Conservation (phyloP, 2,329 filamentous ascomycete genomes). For the Cytospora schulzeri region DNA sequence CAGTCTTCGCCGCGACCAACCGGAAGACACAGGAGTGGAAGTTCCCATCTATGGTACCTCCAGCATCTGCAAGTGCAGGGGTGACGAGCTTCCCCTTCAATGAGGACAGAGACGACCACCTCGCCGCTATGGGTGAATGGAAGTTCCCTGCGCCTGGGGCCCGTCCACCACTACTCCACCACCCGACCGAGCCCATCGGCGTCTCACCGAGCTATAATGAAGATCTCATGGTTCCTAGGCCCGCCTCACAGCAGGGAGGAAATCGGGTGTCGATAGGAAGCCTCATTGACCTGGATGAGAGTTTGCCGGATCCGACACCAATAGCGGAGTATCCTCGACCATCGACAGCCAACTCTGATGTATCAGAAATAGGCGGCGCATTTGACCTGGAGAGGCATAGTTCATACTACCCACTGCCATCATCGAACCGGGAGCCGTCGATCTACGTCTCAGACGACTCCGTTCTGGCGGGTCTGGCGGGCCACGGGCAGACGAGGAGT, state of each 20-base stretch:
- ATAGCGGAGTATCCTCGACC: slow-evolving; percentile 53
- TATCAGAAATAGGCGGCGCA: slow-evolving; percentile 56
- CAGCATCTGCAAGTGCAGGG: slow-evolving; percentile 53
- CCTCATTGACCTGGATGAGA: slow-evolving; percentile 41
- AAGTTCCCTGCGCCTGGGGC: slow-evolving; percentile 35
- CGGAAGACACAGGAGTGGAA: slow-evolving; percentile 53
- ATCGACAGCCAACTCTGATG: slow-evolving; percentile 63
- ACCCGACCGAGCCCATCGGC: slow-evolving; percentile 48
- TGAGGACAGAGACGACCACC: slow-evolving; percentile 33
- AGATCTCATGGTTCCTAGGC: slow-evolving; percentile 36
- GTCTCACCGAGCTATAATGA: slow-evolving; percentile 36
- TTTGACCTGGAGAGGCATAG: slow-evolving; percentile 67
- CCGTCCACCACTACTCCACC: slow-evolving; percentile 48
- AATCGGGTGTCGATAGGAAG: slow-evolving; percentile 41
- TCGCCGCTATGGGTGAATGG: slow-evolving; percentile 16
- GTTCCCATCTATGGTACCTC: slow-evolving; percentile 52
- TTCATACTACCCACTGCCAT: slow-evolving; percentile 50
- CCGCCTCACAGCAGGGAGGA: slow-evolving; percentile 33
- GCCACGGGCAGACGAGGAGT: slow-evolving; percentile 30
- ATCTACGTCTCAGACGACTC: slow-evolving; percentile 43
- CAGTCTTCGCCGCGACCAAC: slow-evolving; percentile 44
- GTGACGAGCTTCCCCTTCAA: slow-evolving; percentile 48
- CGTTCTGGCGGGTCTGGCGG: slow-evolving; percentile 44
- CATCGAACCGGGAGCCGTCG: slow-evolving; percentile 46
- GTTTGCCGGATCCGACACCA: slow-evolving; percentile 45